Percentiles rank a stretch among this genome's conserved stretches.
phyloP scores from a whole-genome alignment of 139 green algal species.

The Edaphochlamys debaryana region DNA sequence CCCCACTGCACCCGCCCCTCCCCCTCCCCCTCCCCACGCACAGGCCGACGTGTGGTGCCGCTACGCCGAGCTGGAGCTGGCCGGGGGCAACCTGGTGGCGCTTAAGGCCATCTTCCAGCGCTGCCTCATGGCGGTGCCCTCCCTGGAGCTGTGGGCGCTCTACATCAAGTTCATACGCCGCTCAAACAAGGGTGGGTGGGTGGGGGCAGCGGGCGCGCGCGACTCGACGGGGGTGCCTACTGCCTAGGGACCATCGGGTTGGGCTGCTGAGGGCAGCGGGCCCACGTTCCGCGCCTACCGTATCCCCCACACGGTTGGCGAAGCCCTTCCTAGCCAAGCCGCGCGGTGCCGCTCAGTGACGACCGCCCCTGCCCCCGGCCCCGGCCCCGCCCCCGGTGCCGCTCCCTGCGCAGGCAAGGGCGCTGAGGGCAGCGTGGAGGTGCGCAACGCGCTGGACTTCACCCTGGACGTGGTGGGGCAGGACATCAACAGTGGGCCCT shows the following conservation, averaged over 20 bases:
- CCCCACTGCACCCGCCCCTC: background rate
- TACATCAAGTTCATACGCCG: constrained; percentile 88
- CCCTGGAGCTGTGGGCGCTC: constrained; percentile 79
- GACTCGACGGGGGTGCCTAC: no score
- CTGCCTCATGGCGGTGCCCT: constrained; percentile 82
- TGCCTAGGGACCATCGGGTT: no score
- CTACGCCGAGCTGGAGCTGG: constrained; percentile 51
- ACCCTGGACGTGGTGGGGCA: constrained; percentile 85
- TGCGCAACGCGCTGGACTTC: constrained; percentile 86
- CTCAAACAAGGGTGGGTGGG: constrained; percentile 52
- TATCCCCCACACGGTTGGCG: no score
- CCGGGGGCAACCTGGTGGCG: background rate
- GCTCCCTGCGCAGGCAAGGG: constrained; percentile 46
- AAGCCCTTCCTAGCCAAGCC: no score
- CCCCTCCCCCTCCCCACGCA: background rate
- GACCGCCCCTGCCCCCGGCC: background rate
- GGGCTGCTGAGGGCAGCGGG: no score
- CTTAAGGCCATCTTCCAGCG: constrained; percentile 82
- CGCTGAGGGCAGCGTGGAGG: constrained; percentile 68
- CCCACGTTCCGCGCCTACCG: no score
- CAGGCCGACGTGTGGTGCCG: constrained; percentile 47
- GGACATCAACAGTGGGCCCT: constrained; percentile 66
- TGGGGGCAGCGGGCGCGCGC: no score
- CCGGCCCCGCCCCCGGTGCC: background rate
- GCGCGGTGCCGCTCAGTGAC: no score